A percentile compares a stretch with the other conserved stretches of the same genome.
Conservation (phyloP, 345 rosid species). For the Punica granatum region DNA sequence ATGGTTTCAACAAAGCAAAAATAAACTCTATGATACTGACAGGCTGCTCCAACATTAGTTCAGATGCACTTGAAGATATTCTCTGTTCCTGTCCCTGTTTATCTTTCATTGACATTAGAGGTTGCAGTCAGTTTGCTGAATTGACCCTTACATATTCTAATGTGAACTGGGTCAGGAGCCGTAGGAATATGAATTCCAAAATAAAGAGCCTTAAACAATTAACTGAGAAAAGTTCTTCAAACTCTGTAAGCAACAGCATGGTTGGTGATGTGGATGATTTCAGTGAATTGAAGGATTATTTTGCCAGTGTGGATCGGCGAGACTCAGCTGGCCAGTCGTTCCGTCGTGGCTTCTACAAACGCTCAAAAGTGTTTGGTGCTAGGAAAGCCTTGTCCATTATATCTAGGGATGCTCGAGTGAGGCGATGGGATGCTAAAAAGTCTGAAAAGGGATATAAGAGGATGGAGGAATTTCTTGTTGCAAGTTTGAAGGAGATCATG, state of each 20-base stretch:
- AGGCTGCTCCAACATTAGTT: slow-evolving; percentile 74
- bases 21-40: slow-evolving; percentile 59
- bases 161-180: slow-evolving; percentile 56
- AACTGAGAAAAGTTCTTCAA: slow-evolving; percentile 32
- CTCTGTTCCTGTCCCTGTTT: slow-evolving; percentile 51
- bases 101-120: slow-evolving; percentile 72
- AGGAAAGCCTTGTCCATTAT: slow-evolving; percentile 81
- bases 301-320: slow-evolving; percentile 86
- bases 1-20: slow-evolving; percentile 64
- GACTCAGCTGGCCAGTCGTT: slow-evolving; percentile 84
- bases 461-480: slow-evolving; percentile 89
- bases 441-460: slow-evolving; percentile 80
- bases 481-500: slow-evolving; percentile 87
- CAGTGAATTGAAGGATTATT: slow-evolving; percentile 90
- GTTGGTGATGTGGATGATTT: slow-evolving; percentile 64
- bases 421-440: slow-evolving; percentile 90
- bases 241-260: slow-evolving; percentile 34
- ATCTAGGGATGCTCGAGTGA: slow-evolving; percentile 93
- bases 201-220: slow-evolving; percentile 61
- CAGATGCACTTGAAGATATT: slow-evolving; percentile 56
- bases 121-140: slow-evolving; percentile 78
- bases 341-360: slow-evolving; percentile 78
- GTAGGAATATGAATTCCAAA: slow-evolving; percentile 47
- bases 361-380: slow-evolving; percentile 92
- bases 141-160: slow-evolving; percentile 47